Conservation (phyloP, 768 basidiomycete genomes). For the Lactarius psammicola region DNA sequence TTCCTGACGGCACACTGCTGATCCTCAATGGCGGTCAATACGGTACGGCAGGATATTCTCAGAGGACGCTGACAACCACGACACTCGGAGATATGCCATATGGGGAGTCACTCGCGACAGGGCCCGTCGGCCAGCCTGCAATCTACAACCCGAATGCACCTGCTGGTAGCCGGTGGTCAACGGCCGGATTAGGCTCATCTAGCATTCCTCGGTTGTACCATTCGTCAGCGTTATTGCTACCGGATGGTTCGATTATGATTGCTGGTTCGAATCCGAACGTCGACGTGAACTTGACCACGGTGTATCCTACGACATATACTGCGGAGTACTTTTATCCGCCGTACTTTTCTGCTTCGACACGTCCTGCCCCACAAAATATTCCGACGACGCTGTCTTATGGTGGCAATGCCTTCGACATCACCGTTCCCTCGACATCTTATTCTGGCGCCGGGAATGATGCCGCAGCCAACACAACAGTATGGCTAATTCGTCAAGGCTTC, state of each 20-base stretch:
- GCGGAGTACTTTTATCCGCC: slow-evolving; percentile 90
- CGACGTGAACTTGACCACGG: slow-evolving; percentile 61
- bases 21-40: slow-evolving; percentile 79
- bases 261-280: slow-evolving; percentile 93
- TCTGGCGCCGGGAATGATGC: slow-evolving; percentile 63
- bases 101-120: slow-evolving; percentile 71
- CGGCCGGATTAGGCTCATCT: slow-evolving; percentile 58
- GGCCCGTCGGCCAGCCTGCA: slow-evolving; percentile 70
- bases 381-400: slow-evolving; percentile 80
- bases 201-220: slow-evolving; percentile 84
- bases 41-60: slow-evolving; percentile 85
- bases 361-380: slow-evolving; percentile 67
- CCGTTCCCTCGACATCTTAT: slow-evolving; percentile 62
- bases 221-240: slow-evolving; percentile 81
- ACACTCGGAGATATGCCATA: slow-evolving; percentile 57
- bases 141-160: slow-evolving; percentile 79
- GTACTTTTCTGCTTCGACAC: slow-evolving; percentile 69
- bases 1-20: slow-evolving; percentile 72
- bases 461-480: slow-evolving; percentile 70
- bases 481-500: slow-evolving; percentile 77
- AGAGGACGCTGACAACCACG: slow-evolving; percentile 38
- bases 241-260: slow-evolving; percentile 80
- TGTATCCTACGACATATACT: slow-evolving; percentile 74
- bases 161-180: slow-evolving; percentile 70
- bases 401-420: slow-evolving; percentile 74